Base-by-base conservation (phyloP, 768 basidiomycete species). In the Tricholoma flavovirens region DNA sequence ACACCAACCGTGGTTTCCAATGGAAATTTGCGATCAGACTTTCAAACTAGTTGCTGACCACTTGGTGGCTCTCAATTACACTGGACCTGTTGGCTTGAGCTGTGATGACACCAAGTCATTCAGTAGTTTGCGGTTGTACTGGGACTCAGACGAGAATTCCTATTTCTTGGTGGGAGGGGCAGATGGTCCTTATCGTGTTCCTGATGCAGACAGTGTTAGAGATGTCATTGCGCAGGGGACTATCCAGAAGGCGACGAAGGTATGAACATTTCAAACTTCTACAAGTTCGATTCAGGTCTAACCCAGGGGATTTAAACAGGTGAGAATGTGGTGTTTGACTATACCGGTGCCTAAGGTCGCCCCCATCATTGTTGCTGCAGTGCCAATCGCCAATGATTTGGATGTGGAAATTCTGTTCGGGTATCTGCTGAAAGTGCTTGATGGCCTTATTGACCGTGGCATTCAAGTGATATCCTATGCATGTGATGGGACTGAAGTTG, bases 201-300 rank as follows among this genome's bases (percentile, higher is more conserved):
- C 48, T 0, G 60, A 72, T 48, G 55, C 66, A 0, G 62, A 71
- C 2, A 30, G 48, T 15, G 29, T 70, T 1, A 36, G 55, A 9
- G 32, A 22, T 1, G 35, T 60, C 1, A 46, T 74, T 10, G 33
- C 56, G 4, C 51, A 57, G 4, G 48, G 52, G 0, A 46, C 38
- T 26, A n/a, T 49, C 5, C 14, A 26, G 3, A 64, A 67, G 40
- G 71, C 67, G 1, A 61, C 59, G 0, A 67, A 69, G 56, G 68
- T 68, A 36, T 11, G 29, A 35, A 54, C 5, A 32, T 32, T 5
- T 32, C n/a, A n/a, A n/a, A n/a, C n/a, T n/a, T n/a, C n/a, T n/a
- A n/a, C n/a, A n/a, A n/a, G n/a, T n/a, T n/a, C n/a, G n/a, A n/a
- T n/a, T n/a, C n/a, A n/a, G n/a, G n/a, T n/a, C n/a, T n/a, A n/a